Evolutionary conservation across 164 flowering plant species (phyloP), one percentile per base, ranked within the genome.

Genomic region (Vitis amurensis): DNA sequence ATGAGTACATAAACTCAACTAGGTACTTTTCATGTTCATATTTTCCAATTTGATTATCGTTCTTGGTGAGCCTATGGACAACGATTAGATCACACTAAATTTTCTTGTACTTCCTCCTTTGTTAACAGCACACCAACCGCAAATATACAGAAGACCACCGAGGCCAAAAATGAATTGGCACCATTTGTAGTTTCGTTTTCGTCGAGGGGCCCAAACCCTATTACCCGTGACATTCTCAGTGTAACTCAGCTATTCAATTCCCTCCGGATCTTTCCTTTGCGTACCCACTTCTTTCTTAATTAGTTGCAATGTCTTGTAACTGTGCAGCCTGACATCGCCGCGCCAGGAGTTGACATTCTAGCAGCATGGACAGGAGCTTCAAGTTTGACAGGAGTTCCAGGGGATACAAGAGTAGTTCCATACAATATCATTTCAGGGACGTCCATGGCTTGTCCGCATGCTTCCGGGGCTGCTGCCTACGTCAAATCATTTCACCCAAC

Each of bases 171-270:
- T 50, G 27, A 10, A 3, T 10, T 49, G 27, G 74, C 74, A 14
- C 74, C 74, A 8, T 29, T 7, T 23, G 74, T 71, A 2, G 64
- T 30, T 17, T 67, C 61, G 8, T 73, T 73, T 44, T 73, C 75
- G 4, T 73, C 75, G 0, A 44, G 71, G 4, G 75, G 71, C 3
- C 75, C 75, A 12, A 73, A 53, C 57, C 67, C 66, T 11, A 53
- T 71, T n/a, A 71, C 64, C 11, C 7, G 5, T 10, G 69, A 71
- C 50, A 71, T 71, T 30, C 63, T 71, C 56, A 71, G 44, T 31
- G 44, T 31, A 31, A 31, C 44, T 31, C 44, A 64, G 68, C 68
- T 70, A 62, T 3, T 23, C 14, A 15, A 11, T 16, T 19, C 15
- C 59, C 11, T 5, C 27, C 4, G 13, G 27, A 23, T 23, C 3